Evolutionary conservation across 768 basidiomycete species (phyloP).

Genomic region (Lyophyllum decastes): DNA sequence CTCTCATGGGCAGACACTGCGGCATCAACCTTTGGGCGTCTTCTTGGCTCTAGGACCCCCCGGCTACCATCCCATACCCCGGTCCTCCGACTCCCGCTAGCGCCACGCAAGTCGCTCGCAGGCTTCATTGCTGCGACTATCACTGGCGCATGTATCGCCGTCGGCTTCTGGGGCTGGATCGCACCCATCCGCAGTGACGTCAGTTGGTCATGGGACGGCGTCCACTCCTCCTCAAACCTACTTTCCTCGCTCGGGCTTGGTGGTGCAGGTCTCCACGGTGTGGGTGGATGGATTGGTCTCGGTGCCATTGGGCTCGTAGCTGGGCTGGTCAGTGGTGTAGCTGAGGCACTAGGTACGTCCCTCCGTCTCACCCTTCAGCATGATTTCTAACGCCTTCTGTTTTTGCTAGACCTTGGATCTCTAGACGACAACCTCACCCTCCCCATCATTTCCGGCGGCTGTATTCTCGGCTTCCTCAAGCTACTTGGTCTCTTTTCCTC

Average conservation of each 20-base stretch:
- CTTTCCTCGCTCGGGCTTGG: constrained; percentile 15
- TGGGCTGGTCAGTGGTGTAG: constrained; percentile 79
- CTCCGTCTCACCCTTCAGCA: background rate
- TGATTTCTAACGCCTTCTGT: background rate
- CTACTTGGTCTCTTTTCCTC: constrained; percentile 34
- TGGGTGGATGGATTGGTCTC: constrained; percentile 52
- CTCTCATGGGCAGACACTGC: constrained; percentile 96
- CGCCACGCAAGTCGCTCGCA: constrained; percentile 81
- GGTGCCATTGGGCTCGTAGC: constrained; percentile 58
- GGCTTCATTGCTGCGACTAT: constrained; percentile 79
- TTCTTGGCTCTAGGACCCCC: constrained; percentile 73
- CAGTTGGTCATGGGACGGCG: constrained; percentile 61
- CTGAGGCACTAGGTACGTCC: constrained; percentile 84
- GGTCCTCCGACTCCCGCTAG: constrained; percentile 63
- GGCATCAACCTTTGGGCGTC: constrained; percentile 89
- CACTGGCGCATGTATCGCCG: constrained; percentile 68
- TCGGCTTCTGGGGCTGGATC: constrained; percentile 72
- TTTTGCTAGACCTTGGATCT: constrained; percentile 72
- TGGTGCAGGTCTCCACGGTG: constrained; percentile 15
- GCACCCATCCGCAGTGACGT: constrained; percentile 44
- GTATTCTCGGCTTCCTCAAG: constrained; percentile 44
- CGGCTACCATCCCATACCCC: constrained; percentile 42
- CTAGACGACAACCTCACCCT: constrained; percentile 90
- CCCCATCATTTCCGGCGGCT: constrained; percentile 83
- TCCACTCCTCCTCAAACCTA: constrained; percentile 29